Base-by-base conservation (phyloP, 129 eudicot genomes). In the Escallonia rubra region DNA sequence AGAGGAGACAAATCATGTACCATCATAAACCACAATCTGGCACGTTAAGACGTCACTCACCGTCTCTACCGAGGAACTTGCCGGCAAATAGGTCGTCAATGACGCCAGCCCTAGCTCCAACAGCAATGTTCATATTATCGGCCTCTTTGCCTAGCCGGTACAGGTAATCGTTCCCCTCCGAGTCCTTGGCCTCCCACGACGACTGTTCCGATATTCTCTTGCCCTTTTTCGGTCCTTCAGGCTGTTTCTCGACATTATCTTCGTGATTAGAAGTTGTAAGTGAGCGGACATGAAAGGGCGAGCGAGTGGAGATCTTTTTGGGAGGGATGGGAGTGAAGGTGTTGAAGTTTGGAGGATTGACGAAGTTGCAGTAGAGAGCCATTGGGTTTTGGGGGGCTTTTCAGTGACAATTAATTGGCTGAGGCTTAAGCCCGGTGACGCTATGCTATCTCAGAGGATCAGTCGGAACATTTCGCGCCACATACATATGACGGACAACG, bases 101-200 rank as follows among this genome's bases (percentile, higher is more conserved):
- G 72, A 93, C 82, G 15, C 99, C 99, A 68, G 95, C 87, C 82
- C 81, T 89, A 74, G 99, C 99, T 13, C 99, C 99, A 45, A 89
- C 96, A 12, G 92, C 91, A 42, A 89, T 86, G 62, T 93, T 93
- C 95, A 88, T 93, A 66, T 93, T 93, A 11, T 87, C 99, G 40
- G 99, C 78, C 84, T 93, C 99, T 53, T 85, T 85, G 4, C 99
- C 99, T 5, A 93, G 88, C 75, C 95, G 71, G 63, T 93, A 93
- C 13, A 93, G 77, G 61, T 93, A 93, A 82, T 93, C 99, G 14
- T 86, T 81, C 16, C 95, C 99, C 57, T 83, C 81, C 6, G 82
- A 65, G 50, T 93, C 96, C 74, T 82, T 81, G 34, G 90, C 80
- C 73, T 93, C 99, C 99, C 99, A 93, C 10, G 93, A 86, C 3